Evolutionary conservation across 73 alveolate genomes (phyloP), one percentile per base, ranked within the genome.

Genomic region (Blepharisma japonicum): DNA sequence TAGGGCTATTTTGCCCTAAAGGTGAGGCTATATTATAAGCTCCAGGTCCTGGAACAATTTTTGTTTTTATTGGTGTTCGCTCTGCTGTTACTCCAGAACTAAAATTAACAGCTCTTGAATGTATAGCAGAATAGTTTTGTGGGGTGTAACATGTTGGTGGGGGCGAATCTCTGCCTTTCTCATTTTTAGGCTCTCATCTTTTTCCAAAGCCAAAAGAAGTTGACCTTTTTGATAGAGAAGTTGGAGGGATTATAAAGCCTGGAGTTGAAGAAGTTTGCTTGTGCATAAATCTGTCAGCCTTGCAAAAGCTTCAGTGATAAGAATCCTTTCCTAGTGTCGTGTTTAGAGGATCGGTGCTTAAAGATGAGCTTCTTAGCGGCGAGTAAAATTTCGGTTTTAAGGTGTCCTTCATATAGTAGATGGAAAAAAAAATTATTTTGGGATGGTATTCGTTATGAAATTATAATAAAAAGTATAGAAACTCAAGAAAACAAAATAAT

Each of bases 11-110:
- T 38, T 25, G 0, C 2, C 38, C 38, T 1, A 61, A 27, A 20
- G 77, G 38, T 61, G 4, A 25, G 2, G 0, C 21, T 21, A 61
- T 2, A 61, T 61, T 27, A 21, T 61, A 61, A 61, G 56, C 53
- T 27, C 77, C 77, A 21, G 77, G 77, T 3, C 77, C 77, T 21
- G 77, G 77, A 3, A 53, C 42, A 32, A 32, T 32, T 32, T 32
- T 32, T 32, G 42, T 32, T 32, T 32, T 32, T 1, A 32, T 32
- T 32, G 42, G 42, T 32, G 42, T 32, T 32, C 42, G 42, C 42
- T 32, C 42, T 1, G 42, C 42, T 32, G 42, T 32, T 32, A 32
- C 42, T 32, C 42, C 42, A 32, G 42, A 32, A 32, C 42, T 32
- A 32, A 32, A 32, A 32, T 32, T 32, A 32, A 32, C 42, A 32